Percentiles rank a stretch among this genome's conserved stretches.
phyloP scores from a whole-genome alignment of 1,284 basidiomycete species.

The Moesziomyces antarcticus region DNA sequence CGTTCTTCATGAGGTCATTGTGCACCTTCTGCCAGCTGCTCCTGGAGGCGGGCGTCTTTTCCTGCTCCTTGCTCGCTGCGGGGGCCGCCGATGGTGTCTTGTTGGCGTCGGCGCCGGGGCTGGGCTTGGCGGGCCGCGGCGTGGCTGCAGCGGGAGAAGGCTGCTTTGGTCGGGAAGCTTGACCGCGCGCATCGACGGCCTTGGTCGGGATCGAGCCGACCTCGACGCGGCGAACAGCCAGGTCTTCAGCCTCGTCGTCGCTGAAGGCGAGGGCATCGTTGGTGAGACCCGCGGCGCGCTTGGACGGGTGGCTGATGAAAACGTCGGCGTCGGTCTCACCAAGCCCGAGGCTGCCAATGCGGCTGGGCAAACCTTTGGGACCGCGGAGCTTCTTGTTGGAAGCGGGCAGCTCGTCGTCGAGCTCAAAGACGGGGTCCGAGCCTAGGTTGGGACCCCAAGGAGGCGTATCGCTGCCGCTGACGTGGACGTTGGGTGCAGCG shows the following conservation, averaged over 20 bases:
- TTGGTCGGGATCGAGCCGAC: conserved; percentile 35
- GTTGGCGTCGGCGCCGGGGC: background rate
- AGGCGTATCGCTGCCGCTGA: conserved; percentile 61
- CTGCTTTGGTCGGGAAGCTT: conserved; percentile 26
- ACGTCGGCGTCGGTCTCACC: conserved; percentile 33
- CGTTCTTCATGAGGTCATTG: conserved; percentile 45
- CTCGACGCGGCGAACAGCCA: conserved; percentile 49
- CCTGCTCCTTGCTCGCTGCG: conserved; percentile 10
- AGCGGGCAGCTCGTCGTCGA: conserved; percentile 34
- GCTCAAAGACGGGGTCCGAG: conserved; percentile 42
- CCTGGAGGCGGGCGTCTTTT: conserved; percentile 20
- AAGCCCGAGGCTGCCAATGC: conserved; percentile 47
- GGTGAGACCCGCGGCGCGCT: conserved; percentile 44
- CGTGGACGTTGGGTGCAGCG: conserved; percentile 44
- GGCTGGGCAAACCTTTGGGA: conserved; percentile 33
- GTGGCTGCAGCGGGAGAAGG: conserved; percentile 17
- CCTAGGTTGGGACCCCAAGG: conserved; percentile 56
- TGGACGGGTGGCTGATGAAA: conserved; percentile 38
- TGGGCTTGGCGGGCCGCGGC: conserved; percentile 12
- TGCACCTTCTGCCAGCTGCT: conserved; percentile 56
- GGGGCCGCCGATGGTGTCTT: conserved; percentile 9
- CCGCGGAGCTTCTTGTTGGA: conserved; percentile 52
- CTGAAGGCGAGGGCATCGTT: conserved; percentile 50
- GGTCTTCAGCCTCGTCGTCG: conserved; percentile 46
- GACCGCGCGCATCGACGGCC: conserved; percentile 30